phyloP scores from a whole-genome alignment of 306 rosid species.

The Pyrus pyrifolia region DNA sequence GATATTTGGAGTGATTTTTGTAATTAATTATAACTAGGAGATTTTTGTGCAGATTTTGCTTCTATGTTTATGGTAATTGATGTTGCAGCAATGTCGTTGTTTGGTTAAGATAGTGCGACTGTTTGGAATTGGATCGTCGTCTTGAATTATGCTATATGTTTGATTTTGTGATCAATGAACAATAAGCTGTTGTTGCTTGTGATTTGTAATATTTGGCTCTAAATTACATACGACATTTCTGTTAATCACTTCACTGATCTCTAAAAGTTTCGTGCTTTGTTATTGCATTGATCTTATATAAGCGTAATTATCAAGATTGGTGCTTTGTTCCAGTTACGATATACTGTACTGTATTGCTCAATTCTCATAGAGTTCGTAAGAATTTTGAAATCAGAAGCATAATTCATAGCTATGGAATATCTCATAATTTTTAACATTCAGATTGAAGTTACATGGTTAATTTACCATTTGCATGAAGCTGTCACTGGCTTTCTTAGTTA shows the following conservation, averaged over 20 bases:
- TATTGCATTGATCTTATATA: neutral
- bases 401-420: neutral
- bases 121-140: neutral
- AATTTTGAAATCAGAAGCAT: neutral
- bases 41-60: conserved; percentile 5
- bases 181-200: neutral
- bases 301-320: neutral
- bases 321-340: neutral
- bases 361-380: neutral
- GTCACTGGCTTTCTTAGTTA: neutral
- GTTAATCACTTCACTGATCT: neutral
- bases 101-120: neutral
- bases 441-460: neutral
- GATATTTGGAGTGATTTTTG: neutral
- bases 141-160: neutral
- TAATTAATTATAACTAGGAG: neutral
- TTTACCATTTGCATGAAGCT: neutral
- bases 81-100: conserved; percentile 4
- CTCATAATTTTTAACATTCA: neutral
- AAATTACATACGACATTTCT: neutral
- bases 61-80: neutral
- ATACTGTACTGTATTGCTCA: neutral
- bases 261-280: neutral
- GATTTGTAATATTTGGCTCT: neutral
- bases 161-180: neutral